These are phyloP conservation scores for Actinomortierella ambigua DNA, from an alignment of 371 early-diverging fungal species.

Conservation along the genomic window DNA sequence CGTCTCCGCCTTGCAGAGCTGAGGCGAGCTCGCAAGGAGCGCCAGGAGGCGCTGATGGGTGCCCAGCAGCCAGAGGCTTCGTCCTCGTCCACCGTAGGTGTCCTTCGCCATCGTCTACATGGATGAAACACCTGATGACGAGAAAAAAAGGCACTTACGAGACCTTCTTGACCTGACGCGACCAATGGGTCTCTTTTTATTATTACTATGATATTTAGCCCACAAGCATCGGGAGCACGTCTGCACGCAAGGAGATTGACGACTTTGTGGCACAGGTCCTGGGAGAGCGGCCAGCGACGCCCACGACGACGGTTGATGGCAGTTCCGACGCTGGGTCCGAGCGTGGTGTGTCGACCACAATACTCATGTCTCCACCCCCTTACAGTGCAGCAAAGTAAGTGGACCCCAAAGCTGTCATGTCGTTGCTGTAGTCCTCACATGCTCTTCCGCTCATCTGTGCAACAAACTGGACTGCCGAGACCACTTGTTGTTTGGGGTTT, in stretches of 20 bases:
- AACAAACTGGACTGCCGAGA: no score
- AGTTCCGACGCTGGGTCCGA: conserved; percentile 61
- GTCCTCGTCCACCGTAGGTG: background rate
- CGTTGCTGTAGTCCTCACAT: conserved; percentile 10
- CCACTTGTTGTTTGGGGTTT: no score
- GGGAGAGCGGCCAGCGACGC: conserved; percentile 73
- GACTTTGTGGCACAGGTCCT: conserved; percentile 83
- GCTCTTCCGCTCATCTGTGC: no score
- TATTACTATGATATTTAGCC: conserved; percentile 3
- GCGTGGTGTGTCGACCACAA: conserved; percentile 45
- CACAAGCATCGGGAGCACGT: conserved; percentile 13
- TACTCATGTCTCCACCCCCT: conserved; percentile 46
- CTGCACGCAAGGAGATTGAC: conserved; percentile 67
- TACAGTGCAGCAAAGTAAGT: conserved; percentile 39
- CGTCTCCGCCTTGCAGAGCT: conserved; percentile 89
- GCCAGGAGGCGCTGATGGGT: conserved; percentile 61
- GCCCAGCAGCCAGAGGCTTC: conserved; percentile 22
- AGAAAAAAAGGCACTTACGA: background rate
- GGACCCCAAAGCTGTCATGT: no score
- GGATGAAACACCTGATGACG: background rate
- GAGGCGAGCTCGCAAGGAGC: conserved; percentile 82
- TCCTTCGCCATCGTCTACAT: background rate
- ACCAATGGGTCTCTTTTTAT: background rate
- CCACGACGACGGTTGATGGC: conserved; percentile 49
- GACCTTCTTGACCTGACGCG: background rate